Base-by-base conservation (phyloP, 2,329 filamentous ascomycete genomes). In the Cercospora sojina region DNA sequence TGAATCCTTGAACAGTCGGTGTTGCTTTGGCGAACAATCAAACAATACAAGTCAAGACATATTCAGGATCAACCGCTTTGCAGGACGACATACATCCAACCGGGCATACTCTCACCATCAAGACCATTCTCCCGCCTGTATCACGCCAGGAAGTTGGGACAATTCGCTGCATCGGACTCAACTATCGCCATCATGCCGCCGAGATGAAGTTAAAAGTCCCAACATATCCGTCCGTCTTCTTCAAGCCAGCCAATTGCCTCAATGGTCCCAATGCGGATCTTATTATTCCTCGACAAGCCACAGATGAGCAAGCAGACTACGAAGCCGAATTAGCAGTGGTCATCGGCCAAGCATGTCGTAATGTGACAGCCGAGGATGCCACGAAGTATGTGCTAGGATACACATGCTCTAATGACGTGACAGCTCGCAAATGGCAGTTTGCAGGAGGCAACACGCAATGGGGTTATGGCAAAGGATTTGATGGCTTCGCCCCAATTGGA, bases 391-490 rank as follows among this genome's bases (percentile, higher is more conserved):
- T 88, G 7, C 82, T 82, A 1, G 86, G 81, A 6, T 88, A 86
- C 72, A 82, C 83, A 0, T 77, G 76, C 31, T 84, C 84, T 31
- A 88, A 88, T 69, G 86, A 88, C 69, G 78, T 88, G 0, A 84
- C 83, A 0, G 76, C 83, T 3, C 81, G 86, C 20, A 81, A 83
- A 0, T 74, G 74, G 0, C 76, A 81, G 2, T 87, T 0, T 64
- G 78, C 0, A 72, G 83, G 84, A 0, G 84, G 85, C 0, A 78
- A 47, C 74, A 77, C 0, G 75, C 86, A 88, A 71, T 87, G 83
- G 83, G 80, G 82, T 0, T 87, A 86, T 68, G 81, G 79, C 16
- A 87, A 87, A 69, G 83, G 84, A 0, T 87, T 87, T 62, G 85
- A 88, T 68, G 84, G 80, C 0, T 87, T 80, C 68, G 83, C 83